phyloP scores from a whole-genome alignment of 495 filamentous ascomycete species.

The Tuber umbilicatum region DNA sequence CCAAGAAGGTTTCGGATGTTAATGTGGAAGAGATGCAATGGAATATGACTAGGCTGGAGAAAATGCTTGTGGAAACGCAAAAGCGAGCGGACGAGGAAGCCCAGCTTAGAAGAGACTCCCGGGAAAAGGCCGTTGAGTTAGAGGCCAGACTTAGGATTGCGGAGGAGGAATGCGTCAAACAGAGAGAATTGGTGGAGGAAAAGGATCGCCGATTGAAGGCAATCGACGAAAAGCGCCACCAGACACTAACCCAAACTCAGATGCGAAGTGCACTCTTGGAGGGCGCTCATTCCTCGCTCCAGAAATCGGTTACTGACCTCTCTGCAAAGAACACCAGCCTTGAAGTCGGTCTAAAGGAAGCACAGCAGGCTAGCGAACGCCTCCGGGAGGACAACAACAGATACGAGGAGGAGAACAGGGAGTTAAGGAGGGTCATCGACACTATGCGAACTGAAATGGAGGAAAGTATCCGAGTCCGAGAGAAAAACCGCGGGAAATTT shows the following conservation, averaged over 20 bases:
- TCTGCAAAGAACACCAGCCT: conserved; percentile 33
- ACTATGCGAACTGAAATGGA: conserved; percentile 68
- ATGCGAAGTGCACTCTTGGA: conserved; percentile 41
- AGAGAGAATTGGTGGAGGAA: conserved; percentile 37
- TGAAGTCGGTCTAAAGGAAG: conserved; percentile 34
- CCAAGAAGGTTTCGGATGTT: conserved; percentile 20
- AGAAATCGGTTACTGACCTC: conserved; percentile 37
- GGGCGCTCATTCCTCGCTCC: conserved; percentile 39
- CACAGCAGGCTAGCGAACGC: conserved; percentile 32
- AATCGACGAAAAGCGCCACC: conserved; percentile 38
- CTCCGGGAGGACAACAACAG: conserved; percentile 23
- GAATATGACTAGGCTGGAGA: conserved; percentile 31
- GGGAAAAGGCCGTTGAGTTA: conserved; percentile 34
- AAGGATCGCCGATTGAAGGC: conserved; percentile 36
- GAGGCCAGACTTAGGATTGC: conserved; percentile 39
- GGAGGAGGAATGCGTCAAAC: conserved; percentile 34
- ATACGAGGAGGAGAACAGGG: conserved; percentile 39
- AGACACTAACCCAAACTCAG: conserved; percentile 37
- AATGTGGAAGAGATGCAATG: conserved; percentile 34
- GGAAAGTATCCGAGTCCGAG: conserved; percentile 71
- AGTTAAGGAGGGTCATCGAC: conserved; percentile 58
- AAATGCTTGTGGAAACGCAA: conserved; percentile 25
- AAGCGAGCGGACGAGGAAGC: conserved; percentile 33
- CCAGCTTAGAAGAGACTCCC: conserved; percentile 30
- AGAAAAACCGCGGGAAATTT: conserved; percentile 71